Evolutionary conservation across 345 rosid species (phyloP).

Genomic region (Populus davidiana): DNA sequence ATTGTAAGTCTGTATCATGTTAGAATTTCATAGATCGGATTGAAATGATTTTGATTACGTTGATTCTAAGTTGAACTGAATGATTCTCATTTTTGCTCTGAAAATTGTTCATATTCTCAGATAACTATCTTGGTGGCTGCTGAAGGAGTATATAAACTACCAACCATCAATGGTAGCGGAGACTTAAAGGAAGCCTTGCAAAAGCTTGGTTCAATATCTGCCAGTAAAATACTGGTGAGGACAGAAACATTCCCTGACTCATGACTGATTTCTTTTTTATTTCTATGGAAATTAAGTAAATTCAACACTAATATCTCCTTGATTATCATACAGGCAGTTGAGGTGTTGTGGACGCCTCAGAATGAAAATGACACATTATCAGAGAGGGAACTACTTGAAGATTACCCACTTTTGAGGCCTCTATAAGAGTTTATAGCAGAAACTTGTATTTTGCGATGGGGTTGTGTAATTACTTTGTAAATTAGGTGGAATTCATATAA

Average conservation of each 20-base stretch:
- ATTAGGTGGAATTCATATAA: conserved; percentile 32
- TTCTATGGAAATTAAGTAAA: not conserved
- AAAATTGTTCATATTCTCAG: conserved; percentile 32
- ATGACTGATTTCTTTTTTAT: not conserved
- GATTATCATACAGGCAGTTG: conserved; percentile 64
- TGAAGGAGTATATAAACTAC: conserved; percentile 77
- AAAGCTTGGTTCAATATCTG: conserved; percentile 71
- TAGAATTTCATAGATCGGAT: too few species aligned
- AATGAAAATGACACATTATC: conserved; percentile 70
- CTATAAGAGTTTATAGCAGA: conserved; percentile 29
- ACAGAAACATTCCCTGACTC: not conserved
- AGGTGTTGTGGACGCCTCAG: conserved; percentile 97
- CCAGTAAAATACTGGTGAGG: conserved; percentile 67
- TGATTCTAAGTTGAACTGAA: not conserved
- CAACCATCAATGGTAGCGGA: conserved; percentile 54
- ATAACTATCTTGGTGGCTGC: conserved; percentile 91
- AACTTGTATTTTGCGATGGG: conserved; percentile 16
- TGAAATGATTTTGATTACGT: too few species aligned
- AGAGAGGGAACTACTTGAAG: conserved; percentile 77
- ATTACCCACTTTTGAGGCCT: conserved; percentile 89
- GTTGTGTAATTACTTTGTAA: conserved; percentile 11
- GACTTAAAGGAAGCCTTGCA: conserved; percentile 84
- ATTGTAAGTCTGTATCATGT: too few species aligned
- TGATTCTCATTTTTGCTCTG: not conserved
- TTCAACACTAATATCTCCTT: conserved; percentile 15